Conservation (phyloP, 371 early-diverging fungal species). For the Apophysomyces ossiformis region DNA sequence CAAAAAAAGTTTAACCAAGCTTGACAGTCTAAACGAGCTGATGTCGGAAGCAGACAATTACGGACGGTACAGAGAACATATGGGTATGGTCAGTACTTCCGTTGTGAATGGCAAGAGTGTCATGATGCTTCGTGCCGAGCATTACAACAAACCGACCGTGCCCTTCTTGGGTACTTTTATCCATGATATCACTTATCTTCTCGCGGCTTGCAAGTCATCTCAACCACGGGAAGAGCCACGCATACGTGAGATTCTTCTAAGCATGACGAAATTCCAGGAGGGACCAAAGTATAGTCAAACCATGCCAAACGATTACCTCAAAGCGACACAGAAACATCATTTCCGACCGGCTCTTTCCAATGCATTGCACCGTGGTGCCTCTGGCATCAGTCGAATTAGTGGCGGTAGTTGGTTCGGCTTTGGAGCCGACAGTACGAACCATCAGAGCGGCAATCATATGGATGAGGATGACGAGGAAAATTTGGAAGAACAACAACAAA, state of each 20-base stretch:
- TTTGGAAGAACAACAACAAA: conserved; percentile 40
- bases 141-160: conserved; percentile 62
- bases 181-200: conserved; percentile 79
- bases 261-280: conserved; percentile 60
- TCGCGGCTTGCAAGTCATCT: conserved; percentile 65
- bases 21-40: conserved; percentile 64
- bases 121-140: conserved; percentile 45
- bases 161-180: conserved; percentile 83
- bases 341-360: conserved; percentile 58
- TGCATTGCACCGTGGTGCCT: conserved; percentile 58
- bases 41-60: conserved; percentile 80
- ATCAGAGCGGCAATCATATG: conserved; percentile 1
- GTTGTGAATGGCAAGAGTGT: conserved; percentile 45
- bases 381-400: conserved; percentile 51
- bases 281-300: conserved; percentile 66
- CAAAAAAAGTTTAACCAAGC: conserved; percentile 62
- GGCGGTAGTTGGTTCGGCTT: conserved; percentile 49
- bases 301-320: conserved; percentile 55
- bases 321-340: conserved; percentile 61
- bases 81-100: conserved; percentile 50
- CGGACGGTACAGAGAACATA: conserved; percentile 70
- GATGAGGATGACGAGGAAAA: conserved; percentile 21
- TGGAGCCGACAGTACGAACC: conserved; percentile 14
- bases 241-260: conserved; percentile 54
- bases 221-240: conserved; percentile 57